Conservation (phyloP, 164 flowering plant species). For the Macadamia integrifolia region DNA sequence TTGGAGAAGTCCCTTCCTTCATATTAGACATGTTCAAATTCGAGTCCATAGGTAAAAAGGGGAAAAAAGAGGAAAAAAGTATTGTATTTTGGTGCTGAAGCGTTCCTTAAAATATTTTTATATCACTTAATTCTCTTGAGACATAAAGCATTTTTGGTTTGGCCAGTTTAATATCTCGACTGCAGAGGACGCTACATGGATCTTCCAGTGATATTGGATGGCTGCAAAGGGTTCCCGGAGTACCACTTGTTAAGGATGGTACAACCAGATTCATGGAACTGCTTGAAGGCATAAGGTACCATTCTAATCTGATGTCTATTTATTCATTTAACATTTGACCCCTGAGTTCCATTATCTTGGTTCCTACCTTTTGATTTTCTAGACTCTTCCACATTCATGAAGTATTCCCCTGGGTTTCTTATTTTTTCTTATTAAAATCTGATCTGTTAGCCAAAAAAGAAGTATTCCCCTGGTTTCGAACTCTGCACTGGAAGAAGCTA, state of each 20-base stretch:
- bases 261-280: slow-evolving; percentile 71
- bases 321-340: background rate
- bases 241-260: slow-evolving; percentile 71
- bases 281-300: slow-evolving; percentile 62
- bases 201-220: slow-evolving; percentile 91
- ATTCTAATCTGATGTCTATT: background rate
- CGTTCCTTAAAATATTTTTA: background rate
- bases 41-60: slow-evolving; percentile 42
- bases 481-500: no score
- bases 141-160: slow-evolving; percentile 9
- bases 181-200: slow-evolving; percentile 57
- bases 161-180: slow-evolving; percentile 48
- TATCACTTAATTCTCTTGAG: slow-evolving; percentile 4
- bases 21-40: slow-evolving; percentile 31
- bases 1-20: slow-evolving; percentile 32
- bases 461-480: no score
- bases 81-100: background rate
- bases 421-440: no score
- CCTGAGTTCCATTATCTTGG: background rate
- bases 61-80: background rate
- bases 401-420: no score
- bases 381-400: background rate
- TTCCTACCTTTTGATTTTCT: background rate
- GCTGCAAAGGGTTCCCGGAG: slow-evolving; percentile 59
- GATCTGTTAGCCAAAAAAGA: no score